phyloP scores from a whole-genome alignment of 148 eudicot genomes.

The Heliamphora exappendiculata region DNA sequence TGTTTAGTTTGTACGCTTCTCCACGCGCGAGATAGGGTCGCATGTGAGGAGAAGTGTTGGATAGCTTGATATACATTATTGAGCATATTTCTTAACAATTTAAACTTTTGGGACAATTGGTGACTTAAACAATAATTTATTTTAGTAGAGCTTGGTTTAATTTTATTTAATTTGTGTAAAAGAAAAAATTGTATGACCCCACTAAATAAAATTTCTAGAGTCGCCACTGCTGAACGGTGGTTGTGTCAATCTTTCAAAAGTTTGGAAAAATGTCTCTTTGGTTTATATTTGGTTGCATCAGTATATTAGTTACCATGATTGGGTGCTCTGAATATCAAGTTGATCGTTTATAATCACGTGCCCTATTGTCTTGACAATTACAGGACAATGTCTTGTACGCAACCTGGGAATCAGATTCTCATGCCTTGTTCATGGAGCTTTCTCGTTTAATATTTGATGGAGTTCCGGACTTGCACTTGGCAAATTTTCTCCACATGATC shows the following conservation, averaged over 20 bases:
- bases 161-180: too few species aligned
- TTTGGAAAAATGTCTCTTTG: not conserved
- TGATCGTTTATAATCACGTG: not conserved
- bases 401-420: constrained; percentile 57
- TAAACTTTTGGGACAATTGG: too few species aligned
- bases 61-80: too few species aligned
- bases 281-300: not conserved
- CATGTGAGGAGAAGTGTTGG: too few species aligned
- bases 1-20: too few species aligned
- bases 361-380: constrained; percentile 10
- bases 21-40: too few species aligned
- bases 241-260: not conserved
- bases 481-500: constrained; percentile 89
- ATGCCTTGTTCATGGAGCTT: constrained; percentile 71
- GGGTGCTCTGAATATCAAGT: not conserved
- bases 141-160: too few species aligned
- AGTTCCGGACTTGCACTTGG: constrained; percentile 58
- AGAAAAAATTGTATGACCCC: too few species aligned
- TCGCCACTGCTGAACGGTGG: not conserved
- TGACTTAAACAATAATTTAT: too few species aligned
- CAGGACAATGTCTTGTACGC: constrained; percentile 64
- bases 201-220: too few species aligned
- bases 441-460: constrained; percentile 63
- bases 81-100: too few species aligned
- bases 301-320: constrained; percentile 1